These are phyloP conservation scores for Suhomyces bokatorum DNA, from an alignment of 1,139 yeast species.

Conservation along the genomic window DNA sequence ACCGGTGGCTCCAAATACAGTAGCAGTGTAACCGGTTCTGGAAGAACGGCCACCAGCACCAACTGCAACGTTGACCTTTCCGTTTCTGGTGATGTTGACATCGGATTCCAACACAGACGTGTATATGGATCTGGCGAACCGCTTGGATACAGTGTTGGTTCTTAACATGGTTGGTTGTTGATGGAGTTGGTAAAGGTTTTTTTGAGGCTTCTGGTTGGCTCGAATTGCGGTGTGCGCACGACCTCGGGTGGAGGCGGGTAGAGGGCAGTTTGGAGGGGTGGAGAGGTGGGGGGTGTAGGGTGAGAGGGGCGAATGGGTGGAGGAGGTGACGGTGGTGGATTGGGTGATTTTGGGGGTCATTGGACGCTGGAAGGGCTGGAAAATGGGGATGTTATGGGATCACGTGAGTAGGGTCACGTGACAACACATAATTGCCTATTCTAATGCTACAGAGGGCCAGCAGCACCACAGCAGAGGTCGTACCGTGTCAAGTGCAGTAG, in stretches of 20 bases:
- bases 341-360: background rate
- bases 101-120: slow-evolving; percentile 54
- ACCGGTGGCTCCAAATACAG: slow-evolving; percentile 85
- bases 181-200: slow-evolving; percentile 10
- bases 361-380: background rate
- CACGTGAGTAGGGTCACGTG: too few species aligned
- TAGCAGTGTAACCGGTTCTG: slow-evolving; percentile 87
- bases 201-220: slow-evolving; percentile 28
- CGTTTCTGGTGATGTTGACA: slow-evolving; percentile 72
- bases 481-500: too few species aligned
- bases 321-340: too few species aligned
- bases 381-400: too few species aligned
- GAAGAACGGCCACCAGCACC: slow-evolving; percentile 88
- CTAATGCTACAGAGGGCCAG: too few species aligned
- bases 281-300: too few species aligned
- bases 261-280: background rate
- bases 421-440: too few species aligned
- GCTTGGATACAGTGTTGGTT: slow-evolving; percentile 23
- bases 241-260: background rate
- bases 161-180: slow-evolving; percentile 29
- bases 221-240: slow-evolving; percentile 11
- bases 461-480: too few species aligned
- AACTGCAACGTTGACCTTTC: slow-evolving; percentile 66
- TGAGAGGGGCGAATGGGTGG: too few species aligned
- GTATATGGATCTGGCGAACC: slow-evolving; percentile 35